phyloP scores from a whole-genome alignment of 1,139 yeast genomes.

The Wickerhamiella pararugosa region DNA sequence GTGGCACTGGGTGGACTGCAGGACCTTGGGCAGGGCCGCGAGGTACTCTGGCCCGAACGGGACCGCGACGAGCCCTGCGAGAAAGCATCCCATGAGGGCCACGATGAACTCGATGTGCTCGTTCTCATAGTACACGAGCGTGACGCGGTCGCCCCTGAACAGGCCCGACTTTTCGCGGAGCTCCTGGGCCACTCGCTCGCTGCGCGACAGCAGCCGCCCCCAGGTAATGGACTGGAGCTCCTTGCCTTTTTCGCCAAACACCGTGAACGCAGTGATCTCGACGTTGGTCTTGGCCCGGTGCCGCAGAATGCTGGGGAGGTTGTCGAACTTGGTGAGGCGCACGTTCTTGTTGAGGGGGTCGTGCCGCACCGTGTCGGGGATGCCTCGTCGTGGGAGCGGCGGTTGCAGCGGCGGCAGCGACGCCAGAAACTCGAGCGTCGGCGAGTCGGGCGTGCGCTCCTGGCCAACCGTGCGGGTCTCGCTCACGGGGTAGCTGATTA shows the following conservation, averaged over 20 bases:
- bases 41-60: slow-evolving; percentile 60
- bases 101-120: slow-evolving; percentile 78
- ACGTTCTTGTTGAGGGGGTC: slow-evolving; percentile 25
- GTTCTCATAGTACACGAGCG: slow-evolving; percentile 65
- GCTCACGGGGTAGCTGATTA: slow-evolving; percentile 1
- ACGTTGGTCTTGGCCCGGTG: slow-evolving; percentile 55
- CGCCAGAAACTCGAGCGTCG: slow-evolving; percentile 4
- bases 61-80: slow-evolving; percentile 90
- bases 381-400: slow-evolving; percentile 30
- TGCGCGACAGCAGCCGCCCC: slow-evolving; percentile 74
- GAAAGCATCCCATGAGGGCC: slow-evolving; percentile 79
- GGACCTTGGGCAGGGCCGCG: slow-evolving; percentile 31
- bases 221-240: slow-evolving; percentile 66
- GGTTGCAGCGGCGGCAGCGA: slow-evolving; percentile 19
- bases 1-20: slow-evolving; percentile 62
- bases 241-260: slow-evolving; percentile 66
- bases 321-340: slow-evolving; percentile 33
- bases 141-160: slow-evolving; percentile 70
- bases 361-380: slow-evolving; percentile 23
- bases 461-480: neutral
- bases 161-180: slow-evolving; percentile 59
- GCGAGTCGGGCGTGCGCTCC: neutral
- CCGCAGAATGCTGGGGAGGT: slow-evolving; percentile 56
- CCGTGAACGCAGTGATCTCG: slow-evolving; percentile 54
- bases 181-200: slow-evolving; percentile 82